Conservation (phyloP, 352 stramenopile genomes). For the Pythium folliculosum region DNA sequence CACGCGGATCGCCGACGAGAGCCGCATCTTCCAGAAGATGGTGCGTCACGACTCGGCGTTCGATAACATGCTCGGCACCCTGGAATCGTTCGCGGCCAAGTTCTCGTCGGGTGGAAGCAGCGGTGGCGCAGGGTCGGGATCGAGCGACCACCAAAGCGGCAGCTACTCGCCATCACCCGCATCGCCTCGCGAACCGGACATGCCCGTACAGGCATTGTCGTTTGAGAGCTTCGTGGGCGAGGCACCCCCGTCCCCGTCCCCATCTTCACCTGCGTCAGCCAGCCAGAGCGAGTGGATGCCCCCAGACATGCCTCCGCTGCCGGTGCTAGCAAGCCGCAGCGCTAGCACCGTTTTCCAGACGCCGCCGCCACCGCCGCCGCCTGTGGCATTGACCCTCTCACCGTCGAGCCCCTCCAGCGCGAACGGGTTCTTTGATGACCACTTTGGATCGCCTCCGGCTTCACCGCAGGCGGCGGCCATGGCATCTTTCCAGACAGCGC, state of each 20-base stretch:
- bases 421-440: conserved; percentile 8
- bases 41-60: conserved; percentile 43
- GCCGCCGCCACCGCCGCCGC: neutral
- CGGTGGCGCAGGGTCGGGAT: conserved; percentile 4
- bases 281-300: neutral
- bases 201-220: conserved; percentile 48
- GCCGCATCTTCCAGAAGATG: conserved; percentile 51
- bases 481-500: conserved; percentile 14
- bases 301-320: conserved; percentile 19
- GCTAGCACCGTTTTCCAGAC: neutral
- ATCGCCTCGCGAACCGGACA: conserved; percentile 1
- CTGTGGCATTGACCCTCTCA: neutral
- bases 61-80: conserved; percentile 43
- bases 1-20: conserved; percentile 51
- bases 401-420: conserved; percentile 10
- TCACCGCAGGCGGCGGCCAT: neutral
- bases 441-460: neutral
- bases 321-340: neutral
- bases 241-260: neutral
- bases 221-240: conserved; percentile 72
- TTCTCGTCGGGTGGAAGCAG: conserved; percentile 11
- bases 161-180: neutral
- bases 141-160: neutral
- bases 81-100: conserved; percentile 41
- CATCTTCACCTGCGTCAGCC: neutral